Base-by-base conservation (phyloP, 1,284 basidiomycete genomes). In the Rhodofomes roseus region DNA sequence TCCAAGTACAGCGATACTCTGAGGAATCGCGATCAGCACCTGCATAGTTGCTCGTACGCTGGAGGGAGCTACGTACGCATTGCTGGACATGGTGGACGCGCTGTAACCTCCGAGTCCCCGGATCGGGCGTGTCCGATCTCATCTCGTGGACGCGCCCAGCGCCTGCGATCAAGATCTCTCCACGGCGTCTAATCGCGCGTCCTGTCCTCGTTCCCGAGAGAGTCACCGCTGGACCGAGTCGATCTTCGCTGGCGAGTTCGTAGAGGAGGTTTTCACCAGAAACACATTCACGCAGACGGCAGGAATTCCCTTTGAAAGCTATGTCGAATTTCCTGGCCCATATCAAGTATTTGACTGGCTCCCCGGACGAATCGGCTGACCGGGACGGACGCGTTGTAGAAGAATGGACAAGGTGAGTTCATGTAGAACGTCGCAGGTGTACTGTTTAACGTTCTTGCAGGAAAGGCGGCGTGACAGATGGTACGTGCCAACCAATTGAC, bases 1-100 rank as follows among this genome's bases (percentile, higher is more conserved):
- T 96, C 94, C 58, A 96, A 86, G 74, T 93, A 95, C 63, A 96
- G 79, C 41, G 89, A 90, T 2, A 85, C 81, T 64, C 89, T 92
- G 70, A 12, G 22, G 23, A 23, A 20, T 27, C 20, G 27, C 52
- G 54, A n/a, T 18, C 27, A 27, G 34, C 23, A 36, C 41, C 22
- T 12, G 12, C 25, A 48, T n/a, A 18, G 25, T 4, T 18, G 48
- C 31, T 2, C 18, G 14, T 29, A 11, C 25, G 22, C 27, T 6
- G 18, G 55, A 27, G 31, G 34, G 8, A 22, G 36, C 22, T 11
- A 70, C 72, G 50, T 68, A 70, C 68, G 66, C 65, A 66, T 68
- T 67, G 61, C 66, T 68, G 65, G 70, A 66, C 71, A 73, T 73
- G 18, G 39, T 62, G 54, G 39, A 23, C 31, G 55, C 22, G 22